These are phyloP conservation scores for Macadamia tetraphylla DNA, from an alignment of 164 flowering plant genomes.

Conservation along the genomic window DNA sequence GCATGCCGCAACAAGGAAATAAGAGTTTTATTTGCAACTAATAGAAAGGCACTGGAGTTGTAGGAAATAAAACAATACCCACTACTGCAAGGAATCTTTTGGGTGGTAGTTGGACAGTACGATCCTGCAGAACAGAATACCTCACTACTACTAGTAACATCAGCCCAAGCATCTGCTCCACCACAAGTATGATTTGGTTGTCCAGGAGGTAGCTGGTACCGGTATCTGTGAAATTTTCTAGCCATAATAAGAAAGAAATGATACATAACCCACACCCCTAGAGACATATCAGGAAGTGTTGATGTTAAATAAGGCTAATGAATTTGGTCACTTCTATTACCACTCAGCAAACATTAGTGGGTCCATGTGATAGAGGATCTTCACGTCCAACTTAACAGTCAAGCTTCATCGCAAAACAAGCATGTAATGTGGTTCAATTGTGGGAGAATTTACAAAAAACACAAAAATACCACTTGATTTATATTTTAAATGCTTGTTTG, in stretches of 20 bases:
- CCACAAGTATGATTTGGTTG: slow-evolving; percentile 75
- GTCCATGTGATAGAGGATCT: too few relatives aligned
- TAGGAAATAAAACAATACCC: slow-evolving; percentile 61
- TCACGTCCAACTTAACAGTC: too few relatives aligned
- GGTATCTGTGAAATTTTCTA: slow-evolving; percentile 52
- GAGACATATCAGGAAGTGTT: too few relatives aligned
- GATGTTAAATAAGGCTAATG: too few relatives aligned
- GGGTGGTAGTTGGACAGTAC: slow-evolving; percentile 71
- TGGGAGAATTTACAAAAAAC: too few relatives aligned
- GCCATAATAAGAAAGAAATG: slow-evolving; percentile 15
- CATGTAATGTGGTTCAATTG: too few relatives aligned
- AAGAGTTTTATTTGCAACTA: slow-evolving; percentile 1
- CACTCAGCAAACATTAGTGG: too few relatives aligned
- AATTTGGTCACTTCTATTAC: too few relatives aligned
- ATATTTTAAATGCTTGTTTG: too few relatives aligned
- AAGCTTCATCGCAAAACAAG: too few relatives aligned
- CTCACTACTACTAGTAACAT: slow-evolving; percentile 51
- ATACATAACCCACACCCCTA: not conserved
- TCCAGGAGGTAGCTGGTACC: slow-evolving; percentile 80
- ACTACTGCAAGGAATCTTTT: slow-evolving; percentile 57
- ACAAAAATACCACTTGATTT: too few relatives aligned
- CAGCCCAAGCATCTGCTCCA: slow-evolving; percentile 93
- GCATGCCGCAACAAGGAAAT: slow-evolving; percentile 5
- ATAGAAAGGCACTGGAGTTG: slow-evolving; percentile 12
- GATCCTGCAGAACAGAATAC: slow-evolving; percentile 91